These are phyloP conservation scores for Chlorella variabilis DNA, from an alignment of 163 green algal species.

Conservation along the genomic window DNA sequence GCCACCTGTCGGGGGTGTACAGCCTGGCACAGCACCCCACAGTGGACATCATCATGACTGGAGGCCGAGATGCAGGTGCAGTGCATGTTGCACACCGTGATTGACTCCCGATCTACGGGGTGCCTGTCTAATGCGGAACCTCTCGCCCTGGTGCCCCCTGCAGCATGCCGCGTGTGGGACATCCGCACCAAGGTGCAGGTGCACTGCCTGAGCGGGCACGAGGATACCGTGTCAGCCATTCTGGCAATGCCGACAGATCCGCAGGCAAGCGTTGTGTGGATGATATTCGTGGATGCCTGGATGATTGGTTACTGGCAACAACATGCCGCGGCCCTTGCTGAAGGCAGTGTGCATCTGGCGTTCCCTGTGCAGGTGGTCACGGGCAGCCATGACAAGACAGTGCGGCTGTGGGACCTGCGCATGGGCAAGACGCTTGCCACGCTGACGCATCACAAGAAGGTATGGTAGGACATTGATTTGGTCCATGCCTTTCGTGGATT, in stretches of 20 bases:
- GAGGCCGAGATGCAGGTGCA: slow-evolving; percentile 88
- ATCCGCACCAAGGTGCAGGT: slow-evolving; percentile 67
- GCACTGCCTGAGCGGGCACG: slow-evolving; percentile 90
- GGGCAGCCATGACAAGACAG: slow-evolving; percentile 94
- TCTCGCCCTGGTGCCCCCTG: slow-evolving; percentile 15
- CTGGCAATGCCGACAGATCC: slow-evolving; percentile 87
- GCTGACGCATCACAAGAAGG: slow-evolving; percentile 99
- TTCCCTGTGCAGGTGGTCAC: slow-evolving; percentile 86
- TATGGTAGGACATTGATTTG: too few relatives aligned
- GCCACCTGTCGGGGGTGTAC: slow-evolving; percentile 98
- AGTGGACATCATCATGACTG: slow-evolving; percentile 96
- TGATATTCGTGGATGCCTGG: background rate
- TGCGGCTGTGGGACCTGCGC: slow-evolving; percentile 97
- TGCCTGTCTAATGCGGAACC: too few relatives aligned
- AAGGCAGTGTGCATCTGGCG: background rate
- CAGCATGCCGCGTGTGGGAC: slow-evolving; percentile 94
- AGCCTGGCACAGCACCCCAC: slow-evolving; percentile 93
- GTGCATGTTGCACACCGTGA: slow-evolving; percentile 58
- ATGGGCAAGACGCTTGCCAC: slow-evolving; percentile 83
- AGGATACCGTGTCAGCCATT: slow-evolving; percentile 94
- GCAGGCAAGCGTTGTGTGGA: slow-evolving; percentile 56
- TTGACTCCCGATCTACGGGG: too few relatives aligned
- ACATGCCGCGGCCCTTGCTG: too few relatives aligned
- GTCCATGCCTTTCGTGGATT: too few relatives aligned
- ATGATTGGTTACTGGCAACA: too few relatives aligned